phyloP scores from a whole-genome alignment of 2,329 filamentous ascomycete species.

The Rutstroemia sp. region DNA sequence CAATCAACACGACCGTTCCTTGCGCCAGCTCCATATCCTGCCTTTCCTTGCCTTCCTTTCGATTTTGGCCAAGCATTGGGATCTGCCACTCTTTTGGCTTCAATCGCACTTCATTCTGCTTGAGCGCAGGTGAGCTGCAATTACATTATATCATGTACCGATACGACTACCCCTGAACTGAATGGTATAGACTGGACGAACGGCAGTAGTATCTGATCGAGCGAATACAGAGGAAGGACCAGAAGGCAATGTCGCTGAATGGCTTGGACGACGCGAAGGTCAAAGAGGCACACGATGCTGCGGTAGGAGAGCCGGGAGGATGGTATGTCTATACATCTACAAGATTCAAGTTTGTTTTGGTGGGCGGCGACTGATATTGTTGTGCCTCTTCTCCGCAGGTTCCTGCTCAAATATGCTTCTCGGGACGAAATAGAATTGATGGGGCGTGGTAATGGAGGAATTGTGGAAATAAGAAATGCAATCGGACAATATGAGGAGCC shows the following conservation, averaged over 20 bases:
- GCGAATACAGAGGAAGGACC: conserved; percentile 2
- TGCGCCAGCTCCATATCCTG: background rate
- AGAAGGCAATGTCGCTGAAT: conserved; percentile 78
- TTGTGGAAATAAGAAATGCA: conserved; percentile 72
- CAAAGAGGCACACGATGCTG: conserved; percentile 76
- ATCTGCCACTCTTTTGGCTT: background rate
- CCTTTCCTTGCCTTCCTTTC: background rate
- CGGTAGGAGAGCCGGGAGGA: conserved; percentile 78
- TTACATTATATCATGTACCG: conserved; percentile 23
- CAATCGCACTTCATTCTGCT: conserved; percentile 10
- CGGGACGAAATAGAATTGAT: conserved; percentile 83
- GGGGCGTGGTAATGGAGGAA: conserved; percentile 69
- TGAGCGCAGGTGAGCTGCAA: conserved; percentile 21
- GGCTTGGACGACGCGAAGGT: conserved; percentile 77
- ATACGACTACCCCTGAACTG: conserved; percentile 24
- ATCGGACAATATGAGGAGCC: conserved; percentile 74
- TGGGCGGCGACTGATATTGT: conserved; percentile 13
- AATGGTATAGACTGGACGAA: conserved; percentile 7
- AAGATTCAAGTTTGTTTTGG: too few relatives aligned
- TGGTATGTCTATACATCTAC: conserved; percentile 50
- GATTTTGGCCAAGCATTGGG: background rate
- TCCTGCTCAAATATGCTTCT: conserved; percentile 83
- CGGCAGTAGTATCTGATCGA: conserved; percentile 2
- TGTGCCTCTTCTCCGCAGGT: conserved; percentile 50
- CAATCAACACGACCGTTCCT: background rate